These are phyloP conservation scores for Aspergillus sp. DNA, from an alignment of 2,329 filamentous ascomycete genomes.

Conservation along the genomic window DNA sequence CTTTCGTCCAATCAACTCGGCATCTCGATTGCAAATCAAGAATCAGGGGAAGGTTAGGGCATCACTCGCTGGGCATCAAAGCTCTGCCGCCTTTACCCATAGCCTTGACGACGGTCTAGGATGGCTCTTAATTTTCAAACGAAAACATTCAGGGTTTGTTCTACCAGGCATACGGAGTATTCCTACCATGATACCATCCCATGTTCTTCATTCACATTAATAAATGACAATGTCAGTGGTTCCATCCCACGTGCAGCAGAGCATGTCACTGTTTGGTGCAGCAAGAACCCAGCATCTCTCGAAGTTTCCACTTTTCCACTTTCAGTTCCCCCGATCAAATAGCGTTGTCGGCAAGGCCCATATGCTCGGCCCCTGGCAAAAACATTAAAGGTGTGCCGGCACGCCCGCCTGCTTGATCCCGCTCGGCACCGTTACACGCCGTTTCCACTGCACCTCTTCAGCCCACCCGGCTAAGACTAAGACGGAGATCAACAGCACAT, in stretches of 20 bases:
- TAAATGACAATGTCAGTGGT: neutral
- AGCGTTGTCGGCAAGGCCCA: neutral
- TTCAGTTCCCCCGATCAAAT: constrained; percentile 3
- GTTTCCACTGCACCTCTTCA: neutral
- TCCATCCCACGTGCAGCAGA: neutral
- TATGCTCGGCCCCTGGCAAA: constrained; percentile 1
- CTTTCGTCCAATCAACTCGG: neutral
- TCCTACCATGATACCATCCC: neutral
- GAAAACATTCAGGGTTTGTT: neutral
- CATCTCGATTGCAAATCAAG: neutral
- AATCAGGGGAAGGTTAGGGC: constrained; percentile 6
- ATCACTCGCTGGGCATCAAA: constrained; percentile 1
- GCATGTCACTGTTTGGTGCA: neutral
- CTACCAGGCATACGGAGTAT: neutral
- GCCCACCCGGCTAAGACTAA: constrained; percentile 29
- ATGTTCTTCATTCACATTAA: neutral
- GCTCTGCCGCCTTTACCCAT: neutral
- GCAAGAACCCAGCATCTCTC: neutral
- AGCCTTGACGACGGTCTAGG: neutral
- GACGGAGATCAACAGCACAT: constrained; percentile 31
- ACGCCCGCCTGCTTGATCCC: constrained; percentile 6
- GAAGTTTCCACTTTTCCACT: neutral
- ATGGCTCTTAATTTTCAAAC: neutral
- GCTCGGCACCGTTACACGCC: constrained; percentile 9
- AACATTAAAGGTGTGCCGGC: constrained; percentile 14